A percentile compares a stretch with the other conserved stretches of the same genome.
Conservation (phyloP, 2,329 filamentous ascomycete species). For the Sporothrix humicola region DNA sequence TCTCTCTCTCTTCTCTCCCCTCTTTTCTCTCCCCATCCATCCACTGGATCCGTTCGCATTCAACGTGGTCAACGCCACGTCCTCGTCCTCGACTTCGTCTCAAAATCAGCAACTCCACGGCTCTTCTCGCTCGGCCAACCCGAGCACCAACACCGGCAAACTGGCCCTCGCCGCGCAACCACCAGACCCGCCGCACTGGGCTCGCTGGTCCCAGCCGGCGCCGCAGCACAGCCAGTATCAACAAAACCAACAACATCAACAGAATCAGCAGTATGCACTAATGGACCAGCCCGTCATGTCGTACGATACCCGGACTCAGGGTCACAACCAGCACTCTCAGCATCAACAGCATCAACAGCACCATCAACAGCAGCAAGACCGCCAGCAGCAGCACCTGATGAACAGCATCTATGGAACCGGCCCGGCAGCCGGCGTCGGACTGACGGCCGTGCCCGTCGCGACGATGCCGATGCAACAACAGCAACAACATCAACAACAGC, state of each 20-base stretch:
- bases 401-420: slow-evolving; percentile 10
- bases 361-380: slow-evolving; percentile 25
- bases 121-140: not conserved
- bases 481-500: not conserved
- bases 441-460: not conserved
- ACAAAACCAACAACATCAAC: not conserved
- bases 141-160: slow-evolving; percentile 42
- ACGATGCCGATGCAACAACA: not conserved
- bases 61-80: slow-evolving; percentile 15
- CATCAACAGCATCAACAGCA: slow-evolving; percentile 2
- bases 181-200: slow-evolving; percentile 57
- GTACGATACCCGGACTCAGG: slow-evolving; percentile 52
- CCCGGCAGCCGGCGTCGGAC: not conserved
- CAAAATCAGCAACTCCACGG: not conserved
- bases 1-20: not conserved
- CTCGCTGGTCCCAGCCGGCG: slow-evolving; percentile 59
- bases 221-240: slow-evolving; percentile 32
- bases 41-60: slow-evolving; percentile 12
- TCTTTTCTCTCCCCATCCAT: not conserved
- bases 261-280: slow-evolving; percentile 51
- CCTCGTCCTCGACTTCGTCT: not conserved
- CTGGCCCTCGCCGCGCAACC: slow-evolving; percentile 58
- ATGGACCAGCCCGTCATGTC: slow-evolving; percentile 56
- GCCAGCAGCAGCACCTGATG: slow-evolving; percentile 6
- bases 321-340: slow-evolving; percentile 26